These are phyloP conservation scores for Mentha longifolia DNA, from an alignment of 257 asterid genomes.

Conservation along the genomic window DNA sequence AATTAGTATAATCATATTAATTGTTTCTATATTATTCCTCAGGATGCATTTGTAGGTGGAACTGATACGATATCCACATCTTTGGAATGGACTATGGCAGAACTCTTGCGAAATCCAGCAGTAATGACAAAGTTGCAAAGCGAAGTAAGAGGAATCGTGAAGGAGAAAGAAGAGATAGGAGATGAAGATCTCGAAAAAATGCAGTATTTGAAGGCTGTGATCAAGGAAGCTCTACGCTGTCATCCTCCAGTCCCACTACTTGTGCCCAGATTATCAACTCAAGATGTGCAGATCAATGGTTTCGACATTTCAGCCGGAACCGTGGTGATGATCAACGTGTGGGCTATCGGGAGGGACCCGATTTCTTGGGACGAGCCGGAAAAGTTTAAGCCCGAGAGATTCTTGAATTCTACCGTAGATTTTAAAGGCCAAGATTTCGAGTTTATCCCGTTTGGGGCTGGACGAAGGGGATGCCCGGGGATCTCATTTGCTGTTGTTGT, in stretches of 20 bases:
- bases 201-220: conserved; percentile 27
- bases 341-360: conserved; percentile 42
- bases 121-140: conserved; percentile 11
- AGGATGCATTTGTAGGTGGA: conserved; percentile 23
- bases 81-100: conserved; percentile 28
- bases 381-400: conserved; percentile 39
- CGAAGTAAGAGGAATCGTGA: conserved; percentile 1
- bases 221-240: conserved; percentile 18
- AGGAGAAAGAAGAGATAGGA: neutral
- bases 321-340: conserved; percentile 17
- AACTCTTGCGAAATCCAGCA: conserved; percentile 17
- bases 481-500: conserved; percentile 24
- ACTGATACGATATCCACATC: conserved; percentile 19
- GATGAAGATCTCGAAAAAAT: conserved; percentile 17
- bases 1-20: too few species aligned
- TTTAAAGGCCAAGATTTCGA: conserved; percentile 44
- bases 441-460: conserved; percentile 57
- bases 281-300: conserved; percentile 12
- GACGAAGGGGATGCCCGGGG: conserved; percentile 52
- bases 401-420: conserved; percentile 32
- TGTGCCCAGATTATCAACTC: neutral
- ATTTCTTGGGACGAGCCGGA: conserved; percentile 36
- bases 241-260: conserved; percentile 24
- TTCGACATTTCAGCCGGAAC: conserved; percentile 16
- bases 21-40: too few species aligned